Conservation (phyloP, 176 grass and related monocot genomes). For the Themeda triandra region DNA sequence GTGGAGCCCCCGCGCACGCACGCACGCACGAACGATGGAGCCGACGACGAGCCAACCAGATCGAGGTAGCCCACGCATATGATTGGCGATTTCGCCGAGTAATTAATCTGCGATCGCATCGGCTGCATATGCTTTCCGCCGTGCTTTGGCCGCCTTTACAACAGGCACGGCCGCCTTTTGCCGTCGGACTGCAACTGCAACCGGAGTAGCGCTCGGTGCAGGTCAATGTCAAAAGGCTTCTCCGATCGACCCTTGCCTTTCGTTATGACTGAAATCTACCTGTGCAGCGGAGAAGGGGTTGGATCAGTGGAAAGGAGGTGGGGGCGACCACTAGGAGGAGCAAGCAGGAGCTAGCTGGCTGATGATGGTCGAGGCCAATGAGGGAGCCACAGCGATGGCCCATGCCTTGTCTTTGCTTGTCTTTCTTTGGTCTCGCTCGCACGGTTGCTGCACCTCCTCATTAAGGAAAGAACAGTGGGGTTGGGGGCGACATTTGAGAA, state of each 20-base stretch:
- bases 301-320: neutral
- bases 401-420: neutral
- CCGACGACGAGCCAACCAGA: neutral
- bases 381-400: neutral
- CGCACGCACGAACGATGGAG: neutral
- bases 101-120: conserved; percentile 27
- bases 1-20: conserved; percentile 31
- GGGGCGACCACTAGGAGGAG: conserved; percentile 12
- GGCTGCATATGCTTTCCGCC: neutral
- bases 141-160: conserved; percentile 32
- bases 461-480: conserved; percentile 53
- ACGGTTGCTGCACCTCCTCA: conserved; percentile 33
- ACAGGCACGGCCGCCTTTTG: conserved; percentile 27
- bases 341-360: neutral
- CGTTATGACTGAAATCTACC: neutral
- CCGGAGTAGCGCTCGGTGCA: neutral
- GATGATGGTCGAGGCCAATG: neutral
- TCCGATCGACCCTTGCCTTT: neutral
- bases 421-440: neutral
- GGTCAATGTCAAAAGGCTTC: conserved; percentile 27
- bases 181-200: conserved; percentile 35
- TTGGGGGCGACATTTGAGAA: neutral
- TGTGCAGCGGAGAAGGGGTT: neutral
- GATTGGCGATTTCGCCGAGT: neutral
- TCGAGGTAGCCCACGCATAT: neutral